Conservation (phyloP, 306 rosid species). For the Urtica urens region DNA sequence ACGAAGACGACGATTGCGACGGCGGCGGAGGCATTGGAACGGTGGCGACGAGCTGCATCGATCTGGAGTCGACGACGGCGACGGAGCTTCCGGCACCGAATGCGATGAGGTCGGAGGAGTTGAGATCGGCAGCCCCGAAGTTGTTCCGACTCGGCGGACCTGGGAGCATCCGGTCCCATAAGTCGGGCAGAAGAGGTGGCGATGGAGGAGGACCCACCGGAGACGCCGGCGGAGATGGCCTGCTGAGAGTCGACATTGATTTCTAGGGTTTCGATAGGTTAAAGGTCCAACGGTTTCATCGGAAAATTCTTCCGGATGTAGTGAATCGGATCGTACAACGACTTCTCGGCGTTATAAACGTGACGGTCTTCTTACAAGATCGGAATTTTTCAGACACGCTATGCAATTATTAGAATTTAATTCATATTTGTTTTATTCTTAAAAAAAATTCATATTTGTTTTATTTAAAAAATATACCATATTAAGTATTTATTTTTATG, state of each 20-base stretch:
- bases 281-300: too few relatives aligned
- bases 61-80: slow-evolving; percentile 64
- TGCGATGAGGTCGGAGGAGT: slow-evolving; percentile 70
- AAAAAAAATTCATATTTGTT: too few relatives aligned
- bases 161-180: slow-evolving; percentile 85
- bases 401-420: too few relatives aligned
- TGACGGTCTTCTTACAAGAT: too few relatives aligned
- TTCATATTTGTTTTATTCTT: too few relatives aligned
- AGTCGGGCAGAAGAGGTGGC: slow-evolving; percentile 26
- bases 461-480: too few relatives aligned
- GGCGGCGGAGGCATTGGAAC: slow-evolving; percentile 71
- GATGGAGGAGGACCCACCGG: neutral
- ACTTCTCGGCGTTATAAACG: too few relatives aligned
- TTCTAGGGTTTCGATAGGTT: neutral
- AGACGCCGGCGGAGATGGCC: slow-evolving; percentile 3
- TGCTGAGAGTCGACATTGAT: slow-evolving; percentile 24
- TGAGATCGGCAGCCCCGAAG: slow-evolving; percentile 82
- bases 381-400: too few relatives aligned
- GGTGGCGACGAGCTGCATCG: slow-evolving; percentile 67
- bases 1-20: slow-evolving; percentile 37
- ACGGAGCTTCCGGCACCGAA: slow-evolving; percentile 83
- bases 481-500: too few relatives aligned
- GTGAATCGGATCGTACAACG: too few relatives aligned
- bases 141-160: slow-evolving; percentile 85
- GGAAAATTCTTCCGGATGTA: too few relatives aligned